Conservation (phyloP, 2,329 filamentous ascomycete species). For the Fusarium illudens region DNA sequence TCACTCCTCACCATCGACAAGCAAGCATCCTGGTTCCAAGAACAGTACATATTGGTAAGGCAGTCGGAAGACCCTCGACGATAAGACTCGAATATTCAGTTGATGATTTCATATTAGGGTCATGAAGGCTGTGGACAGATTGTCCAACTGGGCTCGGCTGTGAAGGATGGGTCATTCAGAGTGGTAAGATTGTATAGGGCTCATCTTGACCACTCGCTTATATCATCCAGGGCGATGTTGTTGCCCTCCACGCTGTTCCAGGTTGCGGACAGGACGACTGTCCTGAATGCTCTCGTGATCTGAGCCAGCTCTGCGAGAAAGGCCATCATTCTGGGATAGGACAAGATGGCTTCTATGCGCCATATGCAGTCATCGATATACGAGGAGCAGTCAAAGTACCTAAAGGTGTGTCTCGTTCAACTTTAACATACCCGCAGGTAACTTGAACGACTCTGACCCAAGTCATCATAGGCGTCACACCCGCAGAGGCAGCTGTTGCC, state of each 20-base stretch:
- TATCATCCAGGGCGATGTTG: no score
- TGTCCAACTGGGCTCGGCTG: slow-evolving; percentile 11
- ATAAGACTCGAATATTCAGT: no score
- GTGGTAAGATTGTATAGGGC: not conserved
- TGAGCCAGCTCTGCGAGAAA: slow-evolving; percentile 49
- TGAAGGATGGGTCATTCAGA: not conserved
- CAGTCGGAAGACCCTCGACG: no score
- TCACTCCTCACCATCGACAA: slow-evolving; percentile 30
- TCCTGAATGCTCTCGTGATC: slow-evolving; percentile 50
- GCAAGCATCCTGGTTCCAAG: slow-evolving; percentile 32
- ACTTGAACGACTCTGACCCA: no score
- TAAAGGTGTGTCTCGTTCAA: not conserved
- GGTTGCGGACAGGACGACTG: slow-evolving; percentile 22
- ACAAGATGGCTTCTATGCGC: slow-evolving; percentile 54
- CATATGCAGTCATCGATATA: slow-evolving; percentile 47
- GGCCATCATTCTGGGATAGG: slow-evolving; percentile 55
- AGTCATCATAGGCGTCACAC: slow-evolving; percentile 13
- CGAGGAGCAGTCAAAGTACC: slow-evolving; percentile 28
- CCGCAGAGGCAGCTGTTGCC: slow-evolving; percentile 31
- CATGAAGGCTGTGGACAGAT: slow-evolving; percentile 34
- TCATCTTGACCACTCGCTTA: accelerated
- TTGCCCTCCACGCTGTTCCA: slow-evolving; percentile 35
- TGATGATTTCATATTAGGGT: slow-evolving; percentile 4
- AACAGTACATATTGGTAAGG: slow-evolving; percentile 25
- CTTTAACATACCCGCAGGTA: no score